Evolutionary conservation across 148 eudicot genomes (phyloP).

Genomic region (Rhododendron molle): DNA sequence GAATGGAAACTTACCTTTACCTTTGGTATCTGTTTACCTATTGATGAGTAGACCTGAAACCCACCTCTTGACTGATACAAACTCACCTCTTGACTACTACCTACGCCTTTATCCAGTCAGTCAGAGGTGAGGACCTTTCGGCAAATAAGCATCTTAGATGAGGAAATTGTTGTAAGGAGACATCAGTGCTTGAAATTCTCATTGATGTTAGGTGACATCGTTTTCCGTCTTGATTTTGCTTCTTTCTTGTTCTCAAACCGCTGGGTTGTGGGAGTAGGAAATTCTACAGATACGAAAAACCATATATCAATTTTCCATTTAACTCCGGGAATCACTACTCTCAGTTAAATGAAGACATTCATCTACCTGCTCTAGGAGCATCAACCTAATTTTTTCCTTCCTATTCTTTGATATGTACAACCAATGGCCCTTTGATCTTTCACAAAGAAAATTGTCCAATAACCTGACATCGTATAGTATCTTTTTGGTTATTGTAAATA

Average conservation of each 20-base stretch:
- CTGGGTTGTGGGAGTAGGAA: background rate
- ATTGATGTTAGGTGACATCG: background rate
- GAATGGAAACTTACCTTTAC: background rate
- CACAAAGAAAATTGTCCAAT: background rate
- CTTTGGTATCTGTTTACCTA: background rate
- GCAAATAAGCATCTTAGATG: background rate
- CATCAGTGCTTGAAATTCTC: background rate
- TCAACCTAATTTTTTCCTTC: background rate
- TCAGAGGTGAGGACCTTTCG: background rate
- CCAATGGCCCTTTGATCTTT: background rate
- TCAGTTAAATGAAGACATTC: background rate
- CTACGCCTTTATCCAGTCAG: background rate
- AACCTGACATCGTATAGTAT: background rate
- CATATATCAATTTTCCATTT: background rate
- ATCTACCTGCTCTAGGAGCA: background rate
- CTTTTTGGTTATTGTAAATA: background rate
- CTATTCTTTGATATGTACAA: background rate
- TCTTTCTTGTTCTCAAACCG: background rate
- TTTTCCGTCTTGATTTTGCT: background rate
- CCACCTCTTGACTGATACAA: background rate
- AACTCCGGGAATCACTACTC: background rate
- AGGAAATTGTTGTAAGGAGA: background rate
- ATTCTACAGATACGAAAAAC: background rate
- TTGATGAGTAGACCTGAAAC: background rate
- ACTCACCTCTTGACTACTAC: too few species aligned